Evolutionary conservation across 83 land plant genomes (phyloP).

Genomic region (Picea abies): DNA sequence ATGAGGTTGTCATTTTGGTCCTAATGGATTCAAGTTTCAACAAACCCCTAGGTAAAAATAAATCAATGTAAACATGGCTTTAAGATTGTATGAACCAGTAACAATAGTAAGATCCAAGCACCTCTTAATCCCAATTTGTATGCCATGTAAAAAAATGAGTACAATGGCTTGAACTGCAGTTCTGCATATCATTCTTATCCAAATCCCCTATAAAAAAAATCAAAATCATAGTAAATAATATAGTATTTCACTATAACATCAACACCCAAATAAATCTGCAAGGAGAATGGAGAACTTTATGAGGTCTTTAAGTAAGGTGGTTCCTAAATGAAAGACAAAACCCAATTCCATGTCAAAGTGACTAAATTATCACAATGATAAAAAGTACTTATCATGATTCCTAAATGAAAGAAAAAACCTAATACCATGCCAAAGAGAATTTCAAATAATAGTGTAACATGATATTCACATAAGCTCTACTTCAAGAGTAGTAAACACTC

Average conservation of each 20-base stretch:
- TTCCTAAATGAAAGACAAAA: neutral
- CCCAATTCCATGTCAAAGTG: neutral
- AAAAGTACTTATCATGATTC: no score
- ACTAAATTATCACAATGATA: no score
- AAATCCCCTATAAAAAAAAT: neutral
- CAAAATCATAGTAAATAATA: no score
- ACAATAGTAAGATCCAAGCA: neutral
- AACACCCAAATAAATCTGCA: neutral
- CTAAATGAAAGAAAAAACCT: no score
- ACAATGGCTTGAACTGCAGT: conserved; percentile 23
- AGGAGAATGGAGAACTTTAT: neutral
- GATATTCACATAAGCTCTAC: neutral
- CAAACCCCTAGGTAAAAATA: no score
- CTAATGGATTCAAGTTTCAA: no score
- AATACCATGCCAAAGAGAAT: neutral
- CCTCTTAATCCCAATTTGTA: conserved; percentile 32
- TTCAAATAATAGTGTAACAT: neutral
- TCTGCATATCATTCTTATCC: conserved; percentile 28
- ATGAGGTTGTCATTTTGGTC: no score
- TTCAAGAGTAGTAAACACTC: no score
- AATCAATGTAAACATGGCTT: no score
- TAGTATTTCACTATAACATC: no score
- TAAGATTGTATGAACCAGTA: no score
- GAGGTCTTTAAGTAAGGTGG: no score
- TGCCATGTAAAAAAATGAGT: conserved; percentile 13